Percentiles rank a stretch among this genome's conserved stretches.
Evolutionary conservation across 768 basidiomycete species (phyloP).

Genomic region (Botryobasidium botryosum): DNA sequence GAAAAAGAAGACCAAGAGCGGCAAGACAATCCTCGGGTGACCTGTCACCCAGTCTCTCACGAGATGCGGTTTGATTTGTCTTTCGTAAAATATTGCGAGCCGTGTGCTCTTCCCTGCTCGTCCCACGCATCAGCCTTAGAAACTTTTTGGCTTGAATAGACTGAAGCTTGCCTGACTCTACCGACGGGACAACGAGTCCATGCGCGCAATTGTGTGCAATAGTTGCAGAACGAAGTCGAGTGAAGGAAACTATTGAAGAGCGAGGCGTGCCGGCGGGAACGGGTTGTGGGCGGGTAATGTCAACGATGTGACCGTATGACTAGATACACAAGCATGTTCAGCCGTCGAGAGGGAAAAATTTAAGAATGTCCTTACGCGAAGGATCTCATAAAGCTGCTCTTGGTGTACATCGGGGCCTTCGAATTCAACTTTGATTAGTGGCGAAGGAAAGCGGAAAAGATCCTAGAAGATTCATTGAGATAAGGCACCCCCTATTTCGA

Average conservation of each 20-base stretch:
- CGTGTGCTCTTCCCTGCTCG: too few species aligned
- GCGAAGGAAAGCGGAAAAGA: conserved; percentile 64
- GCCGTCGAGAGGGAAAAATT: background rate
- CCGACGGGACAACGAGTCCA: conserved; percentile 26
- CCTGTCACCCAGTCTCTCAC: conserved; percentile 63
- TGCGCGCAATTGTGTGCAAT: conserved; percentile 74
- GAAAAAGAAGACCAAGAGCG: conserved; percentile 69
- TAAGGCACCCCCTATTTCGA: background rate
- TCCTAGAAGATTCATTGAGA: conserved; percentile 33
- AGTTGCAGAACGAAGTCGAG: conserved; percentile 46
- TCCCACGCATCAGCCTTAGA: too few species aligned
- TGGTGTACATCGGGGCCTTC: conserved; percentile 80
- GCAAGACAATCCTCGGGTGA: conserved; percentile 78
- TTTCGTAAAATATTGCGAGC: conserved; percentile 41
- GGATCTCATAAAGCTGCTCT: conserved; percentile 57
- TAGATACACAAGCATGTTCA: conserved; percentile 17
- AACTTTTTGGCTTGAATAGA: conserved; percentile 2
- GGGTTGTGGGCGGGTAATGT: conserved; percentile 42
- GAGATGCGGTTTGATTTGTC: conserved; percentile 44
- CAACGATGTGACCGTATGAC: conserved; percentile 69
- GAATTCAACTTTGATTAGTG: conserved; percentile 58
- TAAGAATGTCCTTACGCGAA: conserved; percentile 38
- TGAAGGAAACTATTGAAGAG: conserved; percentile 45
- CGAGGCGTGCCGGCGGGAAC: conserved; percentile 52
- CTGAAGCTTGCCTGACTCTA: too few species aligned